Evolutionary conservation across 768 basidiomycete species (phyloP).

Genomic region (Tylopilus sp.): DNA sequence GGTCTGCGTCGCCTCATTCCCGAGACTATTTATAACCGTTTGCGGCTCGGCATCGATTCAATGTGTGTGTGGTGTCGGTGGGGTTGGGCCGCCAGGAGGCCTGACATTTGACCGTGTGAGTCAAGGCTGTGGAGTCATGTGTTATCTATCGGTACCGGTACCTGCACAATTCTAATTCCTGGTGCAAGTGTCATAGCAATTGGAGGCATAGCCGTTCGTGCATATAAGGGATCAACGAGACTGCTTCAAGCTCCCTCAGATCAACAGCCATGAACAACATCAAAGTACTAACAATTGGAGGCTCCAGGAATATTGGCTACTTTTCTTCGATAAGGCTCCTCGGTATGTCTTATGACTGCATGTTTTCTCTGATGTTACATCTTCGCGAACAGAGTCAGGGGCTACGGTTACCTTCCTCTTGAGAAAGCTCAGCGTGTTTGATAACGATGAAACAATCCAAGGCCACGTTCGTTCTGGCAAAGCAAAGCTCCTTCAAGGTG

Average conservation of each 20-base stretch:
- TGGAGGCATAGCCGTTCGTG: not conserved
- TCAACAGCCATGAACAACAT: constrained; percentile 14
- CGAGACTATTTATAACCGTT: not conserved
- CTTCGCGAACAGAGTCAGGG: constrained; percentile 43
- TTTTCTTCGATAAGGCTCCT: constrained; percentile 45
- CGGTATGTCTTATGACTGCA: constrained; percentile 28
- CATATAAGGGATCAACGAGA: constrained; percentile 1
- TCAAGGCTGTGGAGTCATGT: constrained; percentile 1
- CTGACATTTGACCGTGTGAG: not conserved
- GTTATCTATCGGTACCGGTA: not conserved
- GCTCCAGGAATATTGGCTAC: constrained; percentile 56
- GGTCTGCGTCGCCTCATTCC: not conserved
- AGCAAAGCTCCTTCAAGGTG: constrained; percentile 56
- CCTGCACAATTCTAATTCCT: not conserved
- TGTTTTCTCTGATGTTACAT: not conserved
- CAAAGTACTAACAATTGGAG: constrained; percentile 45
- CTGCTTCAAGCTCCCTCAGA: not conserved
- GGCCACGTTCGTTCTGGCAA: constrained; percentile 45
- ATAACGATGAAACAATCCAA: constrained; percentile 52
- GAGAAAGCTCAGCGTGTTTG: constrained; percentile 50
- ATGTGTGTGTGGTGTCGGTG: not conserved
- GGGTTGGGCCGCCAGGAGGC: not conserved
- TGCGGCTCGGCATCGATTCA: not conserved
- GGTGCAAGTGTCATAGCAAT: no score
- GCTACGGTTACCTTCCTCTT: constrained; percentile 63